Conservation (phyloP, 164 flowering plant species). For the Sedum album region DNA sequence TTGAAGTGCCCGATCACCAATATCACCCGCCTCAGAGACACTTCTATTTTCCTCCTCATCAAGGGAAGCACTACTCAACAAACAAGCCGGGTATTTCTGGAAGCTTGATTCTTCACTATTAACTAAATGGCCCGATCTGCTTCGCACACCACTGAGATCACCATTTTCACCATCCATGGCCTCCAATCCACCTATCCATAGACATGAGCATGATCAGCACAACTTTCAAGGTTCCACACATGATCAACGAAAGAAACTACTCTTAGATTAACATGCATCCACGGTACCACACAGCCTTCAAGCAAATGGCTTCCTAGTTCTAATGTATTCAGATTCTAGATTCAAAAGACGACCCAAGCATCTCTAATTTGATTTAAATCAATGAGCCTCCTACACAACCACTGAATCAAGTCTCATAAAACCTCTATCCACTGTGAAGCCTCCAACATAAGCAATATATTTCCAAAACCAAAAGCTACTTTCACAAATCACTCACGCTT, state of each 20-base stretch:
- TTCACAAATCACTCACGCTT: neutral
- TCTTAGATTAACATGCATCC: neutral
- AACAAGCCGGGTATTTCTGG: conserved; percentile 29
- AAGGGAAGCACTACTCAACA: conserved; percentile 13
- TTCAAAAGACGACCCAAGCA: neutral
- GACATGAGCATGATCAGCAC: neutral
- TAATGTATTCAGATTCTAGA: no score
- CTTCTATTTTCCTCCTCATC: conserved; percentile 40
- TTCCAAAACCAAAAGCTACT: neutral
- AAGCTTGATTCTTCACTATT: conserved; percentile 5
- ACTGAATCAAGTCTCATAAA: no score
- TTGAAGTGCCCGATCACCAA: conserved; percentile 53
- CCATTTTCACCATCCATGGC: neutral
- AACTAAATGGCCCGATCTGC: neutral
- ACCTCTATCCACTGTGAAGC: neutral
- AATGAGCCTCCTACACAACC: neutral
- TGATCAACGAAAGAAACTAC: neutral
- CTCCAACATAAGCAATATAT: neutral
- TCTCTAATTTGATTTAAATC: neutral
- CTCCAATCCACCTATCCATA: neutral
- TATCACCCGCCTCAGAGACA: conserved; percentile 75
- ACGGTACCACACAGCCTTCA: neutral
- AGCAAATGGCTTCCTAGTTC: neutral
- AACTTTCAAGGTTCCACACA: no score
- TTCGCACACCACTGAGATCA: neutral